These are phyloP conservation scores for Lonicera japonica DNA, from an alignment of 129 eudicot species.

Conservation along the genomic window DNA sequence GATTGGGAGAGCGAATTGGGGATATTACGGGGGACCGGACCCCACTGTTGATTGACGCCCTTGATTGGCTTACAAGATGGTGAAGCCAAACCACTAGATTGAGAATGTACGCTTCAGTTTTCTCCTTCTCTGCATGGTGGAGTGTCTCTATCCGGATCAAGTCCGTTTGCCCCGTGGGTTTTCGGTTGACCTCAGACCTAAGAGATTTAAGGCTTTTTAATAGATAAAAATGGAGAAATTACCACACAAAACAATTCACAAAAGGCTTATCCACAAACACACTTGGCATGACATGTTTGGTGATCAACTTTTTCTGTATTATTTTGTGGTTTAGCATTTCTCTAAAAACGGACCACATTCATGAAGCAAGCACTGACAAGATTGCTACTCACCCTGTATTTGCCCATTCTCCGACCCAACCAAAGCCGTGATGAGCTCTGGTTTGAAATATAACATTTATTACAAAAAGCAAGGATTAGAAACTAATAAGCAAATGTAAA, in stretches of 20 bases:
- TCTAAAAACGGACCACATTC: too few relatives aligned
- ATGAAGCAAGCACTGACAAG: too few relatives aligned
- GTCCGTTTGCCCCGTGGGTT: slow-evolving; percentile 63
- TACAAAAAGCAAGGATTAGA: slow-evolving; percentile 15
- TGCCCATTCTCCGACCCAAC: slow-evolving; percentile 99
- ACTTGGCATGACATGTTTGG: too few relatives aligned
- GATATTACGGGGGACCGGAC: slow-evolving; percentile 73
- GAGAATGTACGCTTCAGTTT: slow-evolving; percentile 74
- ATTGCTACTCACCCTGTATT: slow-evolving; percentile 64
- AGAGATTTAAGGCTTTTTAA: neutral
- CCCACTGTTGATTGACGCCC: slow-evolving; percentile 43
- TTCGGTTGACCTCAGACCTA: slow-evolving; percentile 70
- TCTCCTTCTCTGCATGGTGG: slow-evolving; percentile 82
- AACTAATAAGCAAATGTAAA: slow-evolving; percentile 3
- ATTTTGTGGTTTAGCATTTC: too few relatives aligned
- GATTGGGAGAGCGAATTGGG: slow-evolving; percentile 85
- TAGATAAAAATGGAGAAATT: slow-evolving; percentile 6
- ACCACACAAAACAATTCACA: too few relatives aligned
- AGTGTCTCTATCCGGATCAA: slow-evolving; percentile 80
- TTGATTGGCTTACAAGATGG: slow-evolving; percentile 68
- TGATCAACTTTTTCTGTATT: too few relatives aligned
- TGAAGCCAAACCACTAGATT: slow-evolving; percentile 90
- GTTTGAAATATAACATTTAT: slow-evolving; percentile 1
- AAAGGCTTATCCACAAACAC: too few relatives aligned
- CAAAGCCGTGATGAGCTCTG: slow-evolving; percentile 99